Conservation (phyloP, 2,329 filamentous ascomycete genomes). For the Helicocarpus griseus region DNA sequence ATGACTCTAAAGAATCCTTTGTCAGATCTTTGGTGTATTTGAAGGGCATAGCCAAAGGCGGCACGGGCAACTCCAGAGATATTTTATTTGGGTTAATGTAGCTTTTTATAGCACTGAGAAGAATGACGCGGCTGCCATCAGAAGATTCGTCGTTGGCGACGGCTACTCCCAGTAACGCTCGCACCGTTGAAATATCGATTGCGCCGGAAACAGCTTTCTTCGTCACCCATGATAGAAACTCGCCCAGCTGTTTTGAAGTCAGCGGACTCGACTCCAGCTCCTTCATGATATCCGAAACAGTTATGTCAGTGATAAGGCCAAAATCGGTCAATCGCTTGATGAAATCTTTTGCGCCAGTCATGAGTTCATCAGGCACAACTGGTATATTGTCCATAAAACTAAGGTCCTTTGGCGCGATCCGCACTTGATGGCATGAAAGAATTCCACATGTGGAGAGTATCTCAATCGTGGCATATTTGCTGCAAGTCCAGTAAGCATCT, state of each 20-base stretch:
- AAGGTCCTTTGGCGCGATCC: slow-evolving; percentile 60
- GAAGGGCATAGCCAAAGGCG: slow-evolving; percentile 73
- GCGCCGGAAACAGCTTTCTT: slow-evolving; percentile 62
- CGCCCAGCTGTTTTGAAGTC: slow-evolving; percentile 63
- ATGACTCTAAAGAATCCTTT: slow-evolving; percentile 59
- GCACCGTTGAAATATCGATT: slow-evolving; percentile 58
- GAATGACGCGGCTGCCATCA: slow-evolving; percentile 57
- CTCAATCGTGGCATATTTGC: slow-evolving; percentile 71
- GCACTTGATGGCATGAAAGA: slow-evolving; percentile 71
- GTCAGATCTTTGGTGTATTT: slow-evolving; percentile 65
- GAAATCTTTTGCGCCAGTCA: slow-evolving; percentile 58
- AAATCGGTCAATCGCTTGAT: slow-evolving; percentile 73
- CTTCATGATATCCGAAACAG: slow-evolving; percentile 71
- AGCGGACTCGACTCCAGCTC: slow-evolving; percentile 78
- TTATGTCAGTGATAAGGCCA: slow-evolving; percentile 78
- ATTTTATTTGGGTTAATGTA: slow-evolving; percentile 72
- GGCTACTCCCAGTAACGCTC: slow-evolving; percentile 63
- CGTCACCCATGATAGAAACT: slow-evolving; percentile 78
- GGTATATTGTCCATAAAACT: slow-evolving; percentile 84
- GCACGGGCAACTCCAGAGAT: slow-evolving; percentile 69
- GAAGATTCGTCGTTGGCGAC: slow-evolving; percentile 48
- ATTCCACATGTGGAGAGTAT: slow-evolving; percentile 82
- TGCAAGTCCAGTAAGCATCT: slow-evolving; percentile 92
- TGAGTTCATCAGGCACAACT: slow-evolving; percentile 67
- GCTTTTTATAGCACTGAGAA: slow-evolving; percentile 62